Conservation (phyloP, 2,329 filamentous ascomycete species). For the Fusarium newnesense region DNA sequence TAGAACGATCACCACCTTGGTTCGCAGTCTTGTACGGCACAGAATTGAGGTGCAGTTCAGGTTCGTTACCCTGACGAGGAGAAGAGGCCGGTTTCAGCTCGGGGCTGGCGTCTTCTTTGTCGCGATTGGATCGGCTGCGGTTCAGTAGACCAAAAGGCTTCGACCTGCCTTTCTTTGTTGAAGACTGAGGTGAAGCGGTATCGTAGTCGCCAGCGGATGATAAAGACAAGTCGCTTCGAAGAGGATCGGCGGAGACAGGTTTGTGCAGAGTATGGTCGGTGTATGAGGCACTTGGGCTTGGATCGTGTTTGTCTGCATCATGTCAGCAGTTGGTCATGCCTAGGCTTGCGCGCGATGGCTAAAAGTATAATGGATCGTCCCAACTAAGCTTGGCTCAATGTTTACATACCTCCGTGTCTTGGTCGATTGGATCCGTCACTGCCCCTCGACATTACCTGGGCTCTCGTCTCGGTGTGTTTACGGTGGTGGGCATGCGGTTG, state of each 20-base stretch:
- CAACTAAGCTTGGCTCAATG: conserved; percentile 26
- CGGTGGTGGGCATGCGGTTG: conserved; percentile 38
- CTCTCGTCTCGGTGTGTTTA: conserved; percentile 51
- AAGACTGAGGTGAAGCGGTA: conserved; percentile 45
- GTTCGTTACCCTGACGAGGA: conserved; percentile 40
- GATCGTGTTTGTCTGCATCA: conserved; percentile 37
- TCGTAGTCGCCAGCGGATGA: conserved; percentile 62
- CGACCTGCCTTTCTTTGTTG: conserved; percentile 60
- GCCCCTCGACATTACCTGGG: conserved; percentile 53
- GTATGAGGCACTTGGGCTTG: conserved; percentile 30
- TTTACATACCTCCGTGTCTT: conserved; percentile 50
- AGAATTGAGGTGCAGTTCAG: conserved; percentile 45
- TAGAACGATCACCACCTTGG: conserved; percentile 71
- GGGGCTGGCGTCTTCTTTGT: conserved; percentile 58
- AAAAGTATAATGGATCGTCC: conserved; percentile 34
- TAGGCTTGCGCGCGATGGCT: conserved; percentile 16
- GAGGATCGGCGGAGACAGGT: conserved; percentile 54
- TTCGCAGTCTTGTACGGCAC: conserved; percentile 69
- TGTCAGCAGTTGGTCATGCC: conserved; percentile 37
- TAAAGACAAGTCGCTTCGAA: conserved; percentile 64
- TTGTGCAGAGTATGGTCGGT: conserved; percentile 51
- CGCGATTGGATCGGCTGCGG: conserved; percentile 63
- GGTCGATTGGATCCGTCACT: conserved; percentile 46
- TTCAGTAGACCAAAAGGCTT: conserved; percentile 65
- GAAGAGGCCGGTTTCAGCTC: conserved; percentile 47